Conservation (phyloP, 2,329 filamentous ascomycete species). For the Curvularia eragrostidis region DNA sequence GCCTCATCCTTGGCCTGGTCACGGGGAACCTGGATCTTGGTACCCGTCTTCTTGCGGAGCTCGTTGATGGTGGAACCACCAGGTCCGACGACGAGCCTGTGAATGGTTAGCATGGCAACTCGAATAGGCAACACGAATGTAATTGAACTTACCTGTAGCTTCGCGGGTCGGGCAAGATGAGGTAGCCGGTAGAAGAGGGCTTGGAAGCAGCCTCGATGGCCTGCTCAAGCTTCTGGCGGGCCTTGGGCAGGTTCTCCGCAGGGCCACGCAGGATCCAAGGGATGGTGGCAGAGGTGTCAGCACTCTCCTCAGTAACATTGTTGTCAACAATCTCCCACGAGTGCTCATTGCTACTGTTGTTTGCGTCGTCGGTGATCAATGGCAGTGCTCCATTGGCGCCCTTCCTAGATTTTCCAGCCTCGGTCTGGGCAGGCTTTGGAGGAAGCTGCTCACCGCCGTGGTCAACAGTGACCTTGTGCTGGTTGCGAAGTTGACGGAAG, state of each 20-base stretch:
- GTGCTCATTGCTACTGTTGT: constrained; percentile 66
- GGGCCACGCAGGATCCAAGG: constrained; percentile 89
- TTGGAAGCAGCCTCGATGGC: constrained; percentile 75
- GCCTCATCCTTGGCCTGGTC: constrained; percentile 78
- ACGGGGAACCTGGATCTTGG: constrained; percentile 90
- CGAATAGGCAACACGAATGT: background rate
- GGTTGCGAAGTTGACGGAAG: constrained; percentile 87
- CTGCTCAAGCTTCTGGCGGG: constrained; percentile 74
- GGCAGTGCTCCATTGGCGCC: constrained; percentile 73
- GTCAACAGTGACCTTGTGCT: constrained; percentile 88
- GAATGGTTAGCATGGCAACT: constrained; percentile 12
- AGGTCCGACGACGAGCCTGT: constrained; percentile 81
- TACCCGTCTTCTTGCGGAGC: constrained; percentile 90
- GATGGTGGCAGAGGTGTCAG: constrained; percentile 63
- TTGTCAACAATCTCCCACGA: constrained; percentile 84
- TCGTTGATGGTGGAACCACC: constrained; percentile 90
- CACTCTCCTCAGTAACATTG: constrained; percentile 61
- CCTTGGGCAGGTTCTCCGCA: constrained; percentile 80
- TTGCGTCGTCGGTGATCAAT: constrained; percentile 85
- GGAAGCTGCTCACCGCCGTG: constrained; percentile 83
- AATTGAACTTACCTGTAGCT: constrained; percentile 66
- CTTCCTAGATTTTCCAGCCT: constrained; percentile 52
- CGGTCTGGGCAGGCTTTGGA: constrained; percentile 66
- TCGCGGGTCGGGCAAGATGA: constrained; percentile 86
- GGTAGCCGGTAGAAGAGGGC: constrained; percentile 78